phyloP scores from a whole-genome alignment of 192 early-diverging fungal species.

The Linderina pennispora region DNA sequence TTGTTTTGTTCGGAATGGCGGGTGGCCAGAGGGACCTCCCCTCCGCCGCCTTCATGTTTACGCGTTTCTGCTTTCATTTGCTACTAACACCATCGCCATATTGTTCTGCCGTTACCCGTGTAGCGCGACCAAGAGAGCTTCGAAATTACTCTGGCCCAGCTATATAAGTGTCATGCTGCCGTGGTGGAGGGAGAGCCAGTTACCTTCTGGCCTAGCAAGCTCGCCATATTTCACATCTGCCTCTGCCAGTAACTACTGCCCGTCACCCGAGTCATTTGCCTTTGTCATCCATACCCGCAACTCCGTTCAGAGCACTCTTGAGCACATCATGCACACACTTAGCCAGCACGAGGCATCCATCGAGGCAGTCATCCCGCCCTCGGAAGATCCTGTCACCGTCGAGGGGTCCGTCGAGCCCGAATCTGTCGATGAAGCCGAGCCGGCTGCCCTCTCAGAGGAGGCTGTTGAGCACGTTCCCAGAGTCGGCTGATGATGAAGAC shows the following conservation, averaged over 20 bases:
- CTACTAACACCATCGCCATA: neutral
- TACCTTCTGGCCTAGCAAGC: slow-evolving; percentile 29
- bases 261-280: slow-evolving; percentile 24
- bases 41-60: no score
- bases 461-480: neutral
- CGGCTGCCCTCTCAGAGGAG: no score
- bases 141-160: slow-evolving; percentile 14
- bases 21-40: neutral
- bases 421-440: neutral
- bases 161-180: slow-evolving; percentile 42
- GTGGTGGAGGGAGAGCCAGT: slow-evolving; percentile 16
- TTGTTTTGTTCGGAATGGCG: neutral
- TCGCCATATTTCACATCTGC: slow-evolving; percentile 26
- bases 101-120: slow-evolving; percentile 7
- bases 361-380: neutral
- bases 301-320: slow-evolving; percentile 11
- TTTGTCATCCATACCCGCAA: slow-evolving; percentile 34
- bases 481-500: neutral
- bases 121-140: slow-evolving; percentile 36
- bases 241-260: neutral
- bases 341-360: slow-evolving; percentile 8
- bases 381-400: neutral
- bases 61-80: no score
- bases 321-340: slow-evolving; percentile 30
- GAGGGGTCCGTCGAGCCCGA: neutral